phyloP scores from a whole-genome alignment of 1,139 yeast species.

The Zygosaccharomyces pseudobailii region DNA sequence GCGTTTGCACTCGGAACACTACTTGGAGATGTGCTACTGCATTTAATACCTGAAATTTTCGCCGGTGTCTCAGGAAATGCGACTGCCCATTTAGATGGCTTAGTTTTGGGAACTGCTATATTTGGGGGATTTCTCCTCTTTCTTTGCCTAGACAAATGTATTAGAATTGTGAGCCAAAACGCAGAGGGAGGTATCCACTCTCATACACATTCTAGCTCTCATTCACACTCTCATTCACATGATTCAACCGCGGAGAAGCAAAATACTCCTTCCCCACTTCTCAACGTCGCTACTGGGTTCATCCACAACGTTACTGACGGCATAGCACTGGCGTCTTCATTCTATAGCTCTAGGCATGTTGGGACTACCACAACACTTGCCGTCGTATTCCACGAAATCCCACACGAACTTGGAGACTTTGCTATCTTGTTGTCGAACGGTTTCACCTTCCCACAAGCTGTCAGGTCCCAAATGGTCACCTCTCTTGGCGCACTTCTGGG shows the following conservation, averaged over 20 bases:
- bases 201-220: conserved; percentile 21
- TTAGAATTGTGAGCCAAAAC: conserved; percentile 45
- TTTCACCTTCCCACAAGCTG: conserved; percentile 54
- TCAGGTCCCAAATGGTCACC: conserved; percentile 58
- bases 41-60: conserved; percentile 51
- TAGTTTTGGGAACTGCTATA: conserved; percentile 43
- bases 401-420: conserved; percentile 72
- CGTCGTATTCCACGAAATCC: conserved; percentile 66
- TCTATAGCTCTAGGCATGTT: conserved; percentile 49
- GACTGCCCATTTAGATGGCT: neutral
- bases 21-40: conserved; percentile 63
- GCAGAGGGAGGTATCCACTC: conserved; percentile 37
- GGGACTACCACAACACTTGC: conserved; percentile 65
- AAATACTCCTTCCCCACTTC: conserved; percentile 14
- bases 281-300: conserved; percentile 61
- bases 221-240: conserved; percentile 8
- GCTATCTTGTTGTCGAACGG: conserved; percentile 64
- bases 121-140: conserved; percentile 55
- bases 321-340: conserved; percentile 60
- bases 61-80: neutral
- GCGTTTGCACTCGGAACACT: conserved; percentile 69
- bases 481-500: conserved; percentile 61
- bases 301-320: conserved; percentile 71
- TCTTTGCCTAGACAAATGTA: conserved; percentile 50
- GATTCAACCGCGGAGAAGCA: neutral